Conservation (phyloP, 1,284 basidiomycete genomes). For the Sphaerobolus stellatus region DNA sequence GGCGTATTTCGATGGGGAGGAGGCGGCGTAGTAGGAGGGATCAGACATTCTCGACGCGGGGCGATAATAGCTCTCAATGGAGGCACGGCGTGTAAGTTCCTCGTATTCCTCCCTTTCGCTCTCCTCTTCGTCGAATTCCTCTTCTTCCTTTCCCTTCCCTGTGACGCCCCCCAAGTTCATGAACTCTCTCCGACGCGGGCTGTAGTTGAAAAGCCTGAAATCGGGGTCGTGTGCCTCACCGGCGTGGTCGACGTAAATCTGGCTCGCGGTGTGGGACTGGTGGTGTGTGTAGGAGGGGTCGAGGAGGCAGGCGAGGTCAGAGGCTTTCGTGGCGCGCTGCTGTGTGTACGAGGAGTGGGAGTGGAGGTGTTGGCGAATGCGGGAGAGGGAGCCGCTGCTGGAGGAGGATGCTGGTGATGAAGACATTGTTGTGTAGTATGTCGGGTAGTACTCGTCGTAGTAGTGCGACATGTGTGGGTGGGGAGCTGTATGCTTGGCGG, state of each 20-base stretch:
- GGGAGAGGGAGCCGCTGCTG: background rate
- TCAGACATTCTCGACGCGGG: constrained; percentile 5
- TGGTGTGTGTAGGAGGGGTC: constrained; percentile 5
- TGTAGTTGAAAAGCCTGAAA: constrained; percentile 10
- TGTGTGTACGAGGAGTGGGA: background rate
- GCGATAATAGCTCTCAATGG: constrained; percentile 10
- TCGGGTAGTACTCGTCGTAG: background rate
- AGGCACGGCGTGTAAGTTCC: background rate
- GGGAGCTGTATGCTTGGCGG: too few relatives aligned
- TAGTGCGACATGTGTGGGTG: background rate
- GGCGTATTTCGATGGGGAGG: background rate
- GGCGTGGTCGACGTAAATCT: constrained; percentile 9
- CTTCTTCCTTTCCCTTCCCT: too few relatives aligned
- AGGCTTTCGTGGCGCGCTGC: constrained; percentile 10
- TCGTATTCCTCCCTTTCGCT: too few relatives aligned
- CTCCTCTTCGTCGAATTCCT: too few relatives aligned
- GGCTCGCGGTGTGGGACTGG: background rate
- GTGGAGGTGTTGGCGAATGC: background rate
- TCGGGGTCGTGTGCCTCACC: constrained; percentile 11
- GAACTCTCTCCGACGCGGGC: constrained; percentile 7
- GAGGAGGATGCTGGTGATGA: background rate
- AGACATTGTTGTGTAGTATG: too few relatives aligned
- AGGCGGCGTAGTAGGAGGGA: background rate
- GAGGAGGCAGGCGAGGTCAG: constrained; percentile 11
- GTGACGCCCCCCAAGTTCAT: too few relatives aligned